Base-by-base conservation (phyloP, 192 early-diverging fungal genomes). In the Powellomyces hirtus region DNA sequence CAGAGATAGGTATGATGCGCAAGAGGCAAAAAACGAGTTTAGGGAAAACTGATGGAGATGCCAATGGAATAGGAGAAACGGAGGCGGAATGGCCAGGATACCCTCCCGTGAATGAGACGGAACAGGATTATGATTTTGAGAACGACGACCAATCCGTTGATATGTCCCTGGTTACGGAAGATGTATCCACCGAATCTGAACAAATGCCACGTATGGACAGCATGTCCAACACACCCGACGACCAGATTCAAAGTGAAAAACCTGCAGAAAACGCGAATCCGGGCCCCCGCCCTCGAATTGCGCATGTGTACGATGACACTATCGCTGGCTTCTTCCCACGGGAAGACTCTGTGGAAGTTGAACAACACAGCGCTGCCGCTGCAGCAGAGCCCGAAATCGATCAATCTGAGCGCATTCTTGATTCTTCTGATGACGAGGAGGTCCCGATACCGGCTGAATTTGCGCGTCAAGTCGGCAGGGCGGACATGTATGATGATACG, bases 251-350 rank as follows among this genome's bases (percentile, higher is more conserved):
- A n/a, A n/a, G n/a, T n/a, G n/a, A 11, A 53, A 20, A 10, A 42
- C n/a, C 40, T 42, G 10, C 40, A 42, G 40, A 42, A 42, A n/a
- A 42, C n/a, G 40, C 10, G 40, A n/a, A 30, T 33, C 31, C 29
- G 27, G 29, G 7, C 29, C 29, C 14, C 6, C 6, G 6, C 4
- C 18, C 16, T 29, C 59, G 38, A 37, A 10, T 60, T 7, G 37
- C 33, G 59, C 59, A 60, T 22, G 53, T 33, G 5, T 56, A 34
- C 16, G 59, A 60, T 27, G 59, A 60, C 29, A 60, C 59, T 16
- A 60, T 60, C 29, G 59, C 59, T n/a, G 59, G 59, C 33, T 60
- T 60, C 37, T 60, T 60, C 35, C 38, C 59, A 6, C 13, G 33
- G 26, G n/a, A 42, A 42, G 40, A 42, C 40, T n/a, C n/a, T n/a